Evolutionary conservation across 768 basidiomycete species (phyloP), one percentile per base, ranked within the genome.

Genomic region (Pulveroboletus sp.): DNA sequence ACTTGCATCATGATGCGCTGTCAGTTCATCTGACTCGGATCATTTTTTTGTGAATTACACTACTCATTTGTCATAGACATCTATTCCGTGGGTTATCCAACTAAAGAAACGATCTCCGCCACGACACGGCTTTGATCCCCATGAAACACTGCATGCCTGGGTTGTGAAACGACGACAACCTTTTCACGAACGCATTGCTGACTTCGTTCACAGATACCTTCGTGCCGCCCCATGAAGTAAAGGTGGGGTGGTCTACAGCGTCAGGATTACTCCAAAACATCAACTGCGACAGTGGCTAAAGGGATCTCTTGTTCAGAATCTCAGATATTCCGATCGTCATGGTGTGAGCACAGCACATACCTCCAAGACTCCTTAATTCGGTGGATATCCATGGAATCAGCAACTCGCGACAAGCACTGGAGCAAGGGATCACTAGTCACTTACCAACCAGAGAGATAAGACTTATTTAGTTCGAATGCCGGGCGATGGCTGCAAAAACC

Each of bases 361-460:
- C 50, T n/a, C 50, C 50, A 14, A 51, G 44, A 23, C 50, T 51
- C 50, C 50, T 51, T 27, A 29, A 29, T 29, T 29, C 27, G 27
- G 12, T 4, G n/a, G n/a, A n/a, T 3, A 16, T n/a, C 21, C 29
- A 3, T 11, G 32, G n/a, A 4, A 33, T 33, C 21, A 7, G 21
- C 27, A 6, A 37, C 5, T 9, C 6, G n/a, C 21, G 20, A 12
- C 10, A 16, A 9, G 20, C 32, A 17, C 34, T n/a, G n/a, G n/a
- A n/a, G n/a, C n/a, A n/a, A 10, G 6, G 8, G 7, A 19, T 17
- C 33, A 25, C 10, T 14, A 5, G 14, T 38, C 14, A 11, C 49
- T 46, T 9, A 46, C 49, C 47, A 49, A 20, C 47, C 47, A 16
- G 43, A 43, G 23, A 49, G 41, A 43, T 42, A 49, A 1, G 47